A percentile compares a stretch with the other conserved stretches of the same genome.
phyloP scores from a whole-genome alignment of 164 flowering plant genomes.

The Dillenia suffruticosa region DNA sequence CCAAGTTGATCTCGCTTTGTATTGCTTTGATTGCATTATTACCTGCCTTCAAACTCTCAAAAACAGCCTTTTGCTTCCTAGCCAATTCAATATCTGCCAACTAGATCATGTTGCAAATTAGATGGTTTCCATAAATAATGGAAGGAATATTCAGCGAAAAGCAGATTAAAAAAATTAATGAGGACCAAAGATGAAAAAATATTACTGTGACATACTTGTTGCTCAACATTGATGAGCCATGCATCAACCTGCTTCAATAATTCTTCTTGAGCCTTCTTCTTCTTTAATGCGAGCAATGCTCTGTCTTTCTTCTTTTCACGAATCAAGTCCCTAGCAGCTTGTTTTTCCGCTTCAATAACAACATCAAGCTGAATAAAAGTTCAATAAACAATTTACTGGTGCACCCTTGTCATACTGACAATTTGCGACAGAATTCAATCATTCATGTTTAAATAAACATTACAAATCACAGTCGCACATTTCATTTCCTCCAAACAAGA shows the following conservation, averaged over 20 bases:
- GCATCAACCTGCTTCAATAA: slow-evolving; percentile 87
- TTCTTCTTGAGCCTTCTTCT: slow-evolving; percentile 92
- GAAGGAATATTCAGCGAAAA: background rate
- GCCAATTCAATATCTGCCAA: slow-evolving; percentile 90
- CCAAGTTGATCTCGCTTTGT: slow-evolving; percentile 86
- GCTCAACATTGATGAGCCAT: slow-evolving; percentile 91
- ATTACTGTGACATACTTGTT: slow-evolving; percentile 54
- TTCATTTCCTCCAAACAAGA: too few species aligned
- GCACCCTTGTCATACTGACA: too few species aligned
- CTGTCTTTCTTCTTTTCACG: slow-evolving; percentile 94
- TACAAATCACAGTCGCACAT: too few species aligned
- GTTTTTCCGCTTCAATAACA: slow-evolving; percentile 95
- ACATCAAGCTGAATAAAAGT: slow-evolving; percentile 57
- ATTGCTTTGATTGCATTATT: slow-evolving; percentile 82
- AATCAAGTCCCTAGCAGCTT: slow-evolving; percentile 87
- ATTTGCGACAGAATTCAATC: too few species aligned
- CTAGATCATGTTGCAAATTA: slow-evolving; percentile 35
- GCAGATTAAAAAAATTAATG: background rate
- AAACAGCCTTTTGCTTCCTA: slow-evolving; percentile 93
- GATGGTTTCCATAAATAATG: background rate
- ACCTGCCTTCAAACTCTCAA: slow-evolving; percentile 87
- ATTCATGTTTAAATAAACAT: too few species aligned
- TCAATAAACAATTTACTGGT: background rate
- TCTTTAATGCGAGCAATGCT: slow-evolving; percentile 88
- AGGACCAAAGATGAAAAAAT: background rate